Evolutionary conservation across 2,329 filamentous ascomycete species (phyloP).

Genomic region (Hymenotorrendiella dingleyae): DNA sequence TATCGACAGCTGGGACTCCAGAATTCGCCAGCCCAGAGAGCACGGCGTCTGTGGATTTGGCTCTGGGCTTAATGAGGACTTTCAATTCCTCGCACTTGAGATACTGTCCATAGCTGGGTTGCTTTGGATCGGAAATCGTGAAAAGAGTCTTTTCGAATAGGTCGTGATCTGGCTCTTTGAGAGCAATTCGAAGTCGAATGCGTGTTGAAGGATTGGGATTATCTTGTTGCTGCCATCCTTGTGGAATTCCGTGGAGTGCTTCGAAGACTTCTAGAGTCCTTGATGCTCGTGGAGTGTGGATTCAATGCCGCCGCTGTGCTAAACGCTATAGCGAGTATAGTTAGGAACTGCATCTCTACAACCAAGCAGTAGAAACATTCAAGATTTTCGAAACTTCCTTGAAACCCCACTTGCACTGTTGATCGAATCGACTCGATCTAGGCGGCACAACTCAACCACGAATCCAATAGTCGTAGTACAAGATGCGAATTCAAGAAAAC

Average conservation of each 20-base stretch:
- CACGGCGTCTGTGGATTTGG: constrained; percentile 45
- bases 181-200: constrained; percentile 22
- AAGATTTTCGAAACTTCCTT: no score
- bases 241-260: constrained; percentile 15
- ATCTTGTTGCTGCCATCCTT: constrained; percentile 21
- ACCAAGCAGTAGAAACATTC: no score
- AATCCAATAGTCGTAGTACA: no score
- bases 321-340: constrained; percentile 1
- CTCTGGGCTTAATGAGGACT: constrained; percentile 44
- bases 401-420: no score
- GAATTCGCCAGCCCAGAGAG: constrained; percentile 49
- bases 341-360: no score
- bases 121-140: constrained; percentile 39
- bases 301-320: constrained; percentile 3
- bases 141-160: constrained; percentile 37
- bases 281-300: constrained; percentile 2
- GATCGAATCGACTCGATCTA: no score
- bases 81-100: constrained; percentile 45
- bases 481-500: no score
- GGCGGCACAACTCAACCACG: no score
- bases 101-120: constrained; percentile 48
- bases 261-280: constrained; percentile 19
- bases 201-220: constrained; percentile 14
- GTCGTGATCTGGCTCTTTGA: constrained; percentile 39
- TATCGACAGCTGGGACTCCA: constrained; percentile 39